A percentile compares a stretch with the other conserved stretches of the same genome.
Evolutionary conservation across 2,329 filamentous ascomycete species (phyloP).

Genomic region (Aspergillus sp.): DNA sequence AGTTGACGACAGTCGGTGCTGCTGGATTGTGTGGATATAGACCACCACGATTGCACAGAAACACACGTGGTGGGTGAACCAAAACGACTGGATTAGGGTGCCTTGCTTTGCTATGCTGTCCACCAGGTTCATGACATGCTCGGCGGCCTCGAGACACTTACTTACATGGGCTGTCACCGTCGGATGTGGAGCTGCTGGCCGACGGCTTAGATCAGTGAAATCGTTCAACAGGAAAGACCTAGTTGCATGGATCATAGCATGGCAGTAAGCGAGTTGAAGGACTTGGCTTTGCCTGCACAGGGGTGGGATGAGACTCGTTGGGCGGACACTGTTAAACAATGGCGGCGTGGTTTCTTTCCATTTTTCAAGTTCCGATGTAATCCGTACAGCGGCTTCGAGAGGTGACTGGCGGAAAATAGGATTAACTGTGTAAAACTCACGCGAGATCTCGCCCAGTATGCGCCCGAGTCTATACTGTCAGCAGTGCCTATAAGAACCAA

Average conservation of each 20-base stretch:
- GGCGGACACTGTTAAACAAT: conserved; percentile 36
- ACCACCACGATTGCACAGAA: conserved; percentile 45
- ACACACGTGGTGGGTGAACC: conserved; percentile 46
- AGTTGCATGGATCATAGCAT: conserved; percentile 41
- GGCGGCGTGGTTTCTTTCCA: conserved; percentile 39
- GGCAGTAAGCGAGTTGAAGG: conserved; percentile 38
- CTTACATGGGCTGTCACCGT: conserved; percentile 37
- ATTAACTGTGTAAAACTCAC: conserved; percentile 43
- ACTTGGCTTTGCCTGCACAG: conserved; percentile 41
- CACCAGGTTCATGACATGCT: conserved; percentile 39
- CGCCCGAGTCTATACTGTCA: conserved; percentile 45
- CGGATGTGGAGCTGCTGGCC: conserved; percentile 28
- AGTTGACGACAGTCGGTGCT: conserved; percentile 27
- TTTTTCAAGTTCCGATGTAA: conserved; percentile 34
- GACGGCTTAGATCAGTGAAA: conserved; percentile 36
- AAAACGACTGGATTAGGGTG: conserved; percentile 40
- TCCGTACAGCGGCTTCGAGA: conserved; percentile 33
- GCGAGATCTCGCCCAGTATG: conserved; percentile 50
- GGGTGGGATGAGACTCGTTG: conserved; percentile 38
- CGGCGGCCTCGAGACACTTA: conserved; percentile 47
- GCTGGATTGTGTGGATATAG: conserved; percentile 45
- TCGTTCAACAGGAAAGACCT: conserved; percentile 38
- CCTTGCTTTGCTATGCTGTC: conserved; percentile 37
- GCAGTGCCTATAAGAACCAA: neutral
- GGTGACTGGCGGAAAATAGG: conserved; percentile 29